phyloP scores from a whole-genome alignment of 139 green algal genomes.

The Trebouxia sp. region DNA sequence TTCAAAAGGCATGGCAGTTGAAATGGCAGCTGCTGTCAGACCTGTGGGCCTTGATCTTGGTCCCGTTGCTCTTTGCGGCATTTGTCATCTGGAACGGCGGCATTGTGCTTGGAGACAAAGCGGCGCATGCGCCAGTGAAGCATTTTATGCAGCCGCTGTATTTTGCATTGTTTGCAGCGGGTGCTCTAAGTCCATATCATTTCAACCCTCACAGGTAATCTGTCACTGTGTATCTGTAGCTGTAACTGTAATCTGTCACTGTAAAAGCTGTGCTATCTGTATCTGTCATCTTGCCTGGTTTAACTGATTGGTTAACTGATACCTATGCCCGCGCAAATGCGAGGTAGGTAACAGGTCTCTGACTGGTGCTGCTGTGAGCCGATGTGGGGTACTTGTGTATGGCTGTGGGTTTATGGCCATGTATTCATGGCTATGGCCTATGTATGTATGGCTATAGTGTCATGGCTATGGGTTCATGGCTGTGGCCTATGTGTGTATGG shows the following conservation, averaged over 20 bases:
- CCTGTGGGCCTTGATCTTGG: conserved; percentile 52
- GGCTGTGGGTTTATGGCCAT: too few species aligned
- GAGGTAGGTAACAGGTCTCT: too few species aligned
- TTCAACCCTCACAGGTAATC: conserved; percentile 19
- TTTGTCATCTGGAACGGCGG: conserved; percentile 87
- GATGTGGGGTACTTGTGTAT: too few species aligned
- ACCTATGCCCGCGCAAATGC: too few species aligned
- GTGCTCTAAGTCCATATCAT: conserved; percentile 41
- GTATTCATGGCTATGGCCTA: too few species aligned
- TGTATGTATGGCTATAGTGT: too few species aligned
- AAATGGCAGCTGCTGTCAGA: conserved; percentile 33
- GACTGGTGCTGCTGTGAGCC: too few species aligned
- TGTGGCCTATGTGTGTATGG: too few species aligned
- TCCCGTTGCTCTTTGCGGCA: conserved; percentile 62
- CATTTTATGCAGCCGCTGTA: conserved; percentile 87
- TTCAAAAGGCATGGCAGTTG: conserved; percentile 1
- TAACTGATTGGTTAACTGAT: too few species aligned
- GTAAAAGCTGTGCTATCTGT: background rate
- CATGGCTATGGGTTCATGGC: too few species aligned
- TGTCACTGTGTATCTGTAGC: too few species aligned
- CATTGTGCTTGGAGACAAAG: conserved; percentile 82
- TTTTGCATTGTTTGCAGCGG: conserved; percentile 62
- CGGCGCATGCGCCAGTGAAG: conserved; percentile 65
- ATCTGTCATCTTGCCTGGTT: too few species aligned
- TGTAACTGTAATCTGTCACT: background rate